Percentiles rank a stretch among this genome's conserved stretches.
Evolutionary conservation across 2,329 filamentous ascomycete genomes (phyloP).

Genomic region (Venturia nashicola): DNA sequence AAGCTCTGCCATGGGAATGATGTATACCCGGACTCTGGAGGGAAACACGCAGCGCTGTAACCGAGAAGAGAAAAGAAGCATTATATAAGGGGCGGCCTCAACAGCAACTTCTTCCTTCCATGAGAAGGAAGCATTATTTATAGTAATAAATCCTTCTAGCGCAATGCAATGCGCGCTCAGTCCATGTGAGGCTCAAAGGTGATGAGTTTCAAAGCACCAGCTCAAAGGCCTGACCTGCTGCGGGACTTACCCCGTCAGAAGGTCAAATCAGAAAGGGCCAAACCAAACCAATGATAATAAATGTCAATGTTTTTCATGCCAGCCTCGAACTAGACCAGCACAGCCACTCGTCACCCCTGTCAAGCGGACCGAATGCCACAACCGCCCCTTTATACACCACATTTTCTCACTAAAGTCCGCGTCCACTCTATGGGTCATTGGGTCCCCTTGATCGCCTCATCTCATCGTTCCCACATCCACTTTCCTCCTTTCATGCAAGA

Average conservation of each 20-base stretch:
- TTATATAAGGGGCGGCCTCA: neutral
- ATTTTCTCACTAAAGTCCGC: neutral
- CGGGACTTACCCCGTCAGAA: no score
- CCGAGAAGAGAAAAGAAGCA: neutral
- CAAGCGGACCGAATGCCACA: neutral
- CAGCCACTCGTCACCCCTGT: neutral
- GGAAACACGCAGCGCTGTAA: no score
- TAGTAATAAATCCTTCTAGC: no score
- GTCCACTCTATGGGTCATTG: neutral
- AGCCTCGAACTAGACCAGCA: neutral
- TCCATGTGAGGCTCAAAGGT: no score
- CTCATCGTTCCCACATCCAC: neutral
- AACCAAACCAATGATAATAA: neutral
- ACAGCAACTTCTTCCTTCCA: no score
- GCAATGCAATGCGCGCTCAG: no score
- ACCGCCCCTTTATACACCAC: neutral
- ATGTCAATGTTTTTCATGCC: neutral
- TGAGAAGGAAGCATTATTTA: no score
- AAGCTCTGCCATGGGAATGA: slow-evolving; percentile 4
- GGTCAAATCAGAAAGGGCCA: no score
- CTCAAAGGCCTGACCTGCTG: no score
- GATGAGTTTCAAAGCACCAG: no score
- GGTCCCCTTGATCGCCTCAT: neutral
- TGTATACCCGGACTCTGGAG: neutral
- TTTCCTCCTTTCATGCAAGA: neutral